phyloP scores from a whole-genome alignment of 2,329 filamentous ascomycete species.

The Didymella lethalis region DNA sequence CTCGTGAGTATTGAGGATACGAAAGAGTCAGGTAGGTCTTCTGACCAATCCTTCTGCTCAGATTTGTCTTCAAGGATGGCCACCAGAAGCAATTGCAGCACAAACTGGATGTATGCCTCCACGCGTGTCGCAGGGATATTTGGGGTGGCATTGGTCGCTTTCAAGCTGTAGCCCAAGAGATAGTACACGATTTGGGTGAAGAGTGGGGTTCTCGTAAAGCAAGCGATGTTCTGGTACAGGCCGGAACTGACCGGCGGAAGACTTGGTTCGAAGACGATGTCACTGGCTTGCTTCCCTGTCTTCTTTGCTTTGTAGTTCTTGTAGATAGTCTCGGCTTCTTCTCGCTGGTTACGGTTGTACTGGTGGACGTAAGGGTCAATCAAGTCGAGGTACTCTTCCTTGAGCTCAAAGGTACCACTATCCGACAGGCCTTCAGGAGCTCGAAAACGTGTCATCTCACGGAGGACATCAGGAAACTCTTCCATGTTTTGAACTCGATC shows the following conservation, averaged over 20 bases:
- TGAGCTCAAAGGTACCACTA: constrained; percentile 92
- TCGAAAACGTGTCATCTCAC: constrained; percentile 88
- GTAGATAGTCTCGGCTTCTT: constrained; percentile 91
- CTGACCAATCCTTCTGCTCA: constrained; percentile 50
- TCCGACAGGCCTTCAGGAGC: constrained; percentile 90
- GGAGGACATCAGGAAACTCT: constrained; percentile 82
- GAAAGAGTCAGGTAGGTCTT: constrained; percentile 69
- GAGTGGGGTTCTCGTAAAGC: constrained; percentile 81
- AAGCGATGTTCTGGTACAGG: constrained; percentile 76
- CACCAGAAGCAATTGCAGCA: constrained; percentile 85
- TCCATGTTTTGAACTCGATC: constrained; percentile 91
- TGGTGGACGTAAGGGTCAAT: constrained; percentile 96
- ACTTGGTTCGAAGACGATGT: constrained; percentile 91
- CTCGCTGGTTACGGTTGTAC: constrained; percentile 95
- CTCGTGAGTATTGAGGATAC: constrained; percentile 73
- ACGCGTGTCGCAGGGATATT: constrained; percentile 81
- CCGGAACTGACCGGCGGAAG: constrained; percentile 78
- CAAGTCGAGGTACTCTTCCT: constrained; percentile 82
- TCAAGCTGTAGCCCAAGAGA: constrained; percentile 80
- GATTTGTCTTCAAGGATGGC: constrained; percentile 83
- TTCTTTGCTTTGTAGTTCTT: constrained; percentile 87
- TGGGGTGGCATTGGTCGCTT: constrained; percentile 72
- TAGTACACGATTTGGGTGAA: constrained; percentile 93
- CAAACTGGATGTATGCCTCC: constrained; percentile 90
- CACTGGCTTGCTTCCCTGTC: constrained; percentile 78